Evolutionary conservation across 768 basidiomycete species (phyloP).

Genomic region (Boletus pseudopeckii): DNA sequence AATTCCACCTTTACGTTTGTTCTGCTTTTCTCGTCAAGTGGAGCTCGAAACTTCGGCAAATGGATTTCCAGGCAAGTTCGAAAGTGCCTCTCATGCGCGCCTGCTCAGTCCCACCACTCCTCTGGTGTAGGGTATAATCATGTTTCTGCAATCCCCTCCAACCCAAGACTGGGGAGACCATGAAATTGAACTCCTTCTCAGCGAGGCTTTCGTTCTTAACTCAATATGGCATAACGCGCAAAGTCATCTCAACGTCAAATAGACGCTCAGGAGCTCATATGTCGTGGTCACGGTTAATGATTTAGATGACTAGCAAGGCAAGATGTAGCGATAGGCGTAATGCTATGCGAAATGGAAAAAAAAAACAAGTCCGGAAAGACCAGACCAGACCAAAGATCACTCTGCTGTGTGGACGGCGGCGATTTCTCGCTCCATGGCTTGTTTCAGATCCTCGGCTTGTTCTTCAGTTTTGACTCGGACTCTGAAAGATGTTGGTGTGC

Average conservation of each 20-base stretch:
- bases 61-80: conserved; percentile 91
- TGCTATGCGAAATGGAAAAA: conserved; percentile 16
- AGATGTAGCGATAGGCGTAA: conserved; percentile 26
- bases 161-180: conserved; percentile 95
- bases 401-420: conserved; percentile 37
- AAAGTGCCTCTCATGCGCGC: background rate
- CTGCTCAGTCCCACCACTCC: conserved; percentile 1
- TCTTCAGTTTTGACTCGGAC: conserved; percentile 59
- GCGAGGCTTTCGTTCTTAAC: conserved; percentile 92
- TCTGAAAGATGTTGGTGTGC: conserved; percentile 55
- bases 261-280: background rate
- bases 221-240: conserved; percentile 93
- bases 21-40: conserved; percentile 95
- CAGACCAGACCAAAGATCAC: conserved; percentile 5
- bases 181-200: conserved; percentile 91
- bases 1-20: conserved; percentile 98
- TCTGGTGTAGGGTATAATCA: conserved; percentile 82
- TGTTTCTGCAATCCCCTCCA: conserved; percentile 92
- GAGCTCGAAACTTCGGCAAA: conserved; percentile 88
- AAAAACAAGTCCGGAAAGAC: background rate
- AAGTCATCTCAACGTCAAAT: conserved; percentile 73
- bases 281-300: background rate
- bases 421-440: conserved; percentile 60
- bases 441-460: conserved; percentile 54
- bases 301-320: conserved; percentile 12